Conservation (phyloP, 495 filamentous ascomycete genomes). For the Penicillium canescens region DNA sequence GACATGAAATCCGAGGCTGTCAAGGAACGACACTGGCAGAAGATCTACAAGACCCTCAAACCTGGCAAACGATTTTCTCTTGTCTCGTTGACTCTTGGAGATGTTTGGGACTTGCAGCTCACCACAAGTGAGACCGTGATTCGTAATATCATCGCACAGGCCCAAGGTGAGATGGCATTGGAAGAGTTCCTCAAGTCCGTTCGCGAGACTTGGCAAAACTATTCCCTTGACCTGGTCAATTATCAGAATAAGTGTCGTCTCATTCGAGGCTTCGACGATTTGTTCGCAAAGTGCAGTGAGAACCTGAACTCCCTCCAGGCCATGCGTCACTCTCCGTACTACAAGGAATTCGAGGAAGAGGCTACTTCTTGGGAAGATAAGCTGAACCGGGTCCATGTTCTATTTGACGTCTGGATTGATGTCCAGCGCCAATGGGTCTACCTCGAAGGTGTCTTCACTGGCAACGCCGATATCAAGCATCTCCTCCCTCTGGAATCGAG, state of each 20-base stretch:
- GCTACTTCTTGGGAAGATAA: constrained; percentile 97
- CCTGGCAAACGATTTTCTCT: constrained; percentile 88
- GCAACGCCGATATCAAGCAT: constrained; percentile 98
- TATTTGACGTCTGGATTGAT: constrained; percentile 99
- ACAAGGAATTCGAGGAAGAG: constrained; percentile 98
- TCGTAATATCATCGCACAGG: constrained; percentile 88
- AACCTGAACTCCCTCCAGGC: constrained; percentile 96
- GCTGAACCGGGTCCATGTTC: constrained; percentile 91
- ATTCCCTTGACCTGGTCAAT: constrained; percentile 88
- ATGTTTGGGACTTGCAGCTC: constrained; percentile 97
- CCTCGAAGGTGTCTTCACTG: constrained; percentile 96
- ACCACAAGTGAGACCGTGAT: constrained; percentile 82
- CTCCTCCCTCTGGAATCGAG: constrained; percentile 93
- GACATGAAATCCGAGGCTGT: constrained; percentile 98
- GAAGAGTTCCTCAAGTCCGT: constrained; percentile 98
- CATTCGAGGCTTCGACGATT: constrained; percentile 96
- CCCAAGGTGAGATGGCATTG: constrained; percentile 96
- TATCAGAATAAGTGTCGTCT: constrained; percentile 98
- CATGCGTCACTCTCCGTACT: constrained; percentile 98
- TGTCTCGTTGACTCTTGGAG: constrained; percentile 89
- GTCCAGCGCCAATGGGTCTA: constrained; percentile 99
- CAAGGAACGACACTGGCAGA: constrained; percentile 92
- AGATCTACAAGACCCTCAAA: constrained; percentile 93
- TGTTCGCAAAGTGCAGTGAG: constrained; percentile 98
- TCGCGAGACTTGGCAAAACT: constrained; percentile 93